phyloP scores from a whole-genome alignment of 129 eudicot genomes.

The Mikania micrantha region DNA sequence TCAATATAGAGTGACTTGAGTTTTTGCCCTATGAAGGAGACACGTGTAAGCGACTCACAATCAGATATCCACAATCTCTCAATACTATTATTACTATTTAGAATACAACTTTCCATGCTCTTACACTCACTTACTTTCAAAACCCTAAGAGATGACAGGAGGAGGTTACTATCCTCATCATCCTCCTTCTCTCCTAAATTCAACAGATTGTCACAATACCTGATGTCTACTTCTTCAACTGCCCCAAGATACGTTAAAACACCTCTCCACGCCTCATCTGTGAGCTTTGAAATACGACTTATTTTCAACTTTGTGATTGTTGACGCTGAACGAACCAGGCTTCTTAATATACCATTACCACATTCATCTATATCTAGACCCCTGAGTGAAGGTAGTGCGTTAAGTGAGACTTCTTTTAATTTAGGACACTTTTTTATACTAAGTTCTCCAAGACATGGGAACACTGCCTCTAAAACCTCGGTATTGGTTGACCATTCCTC shows the following conservation, averaged over 20 bases:
- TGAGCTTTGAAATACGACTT: neutral
- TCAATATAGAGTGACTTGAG: neutral
- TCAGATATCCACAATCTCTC: fast-evolving
- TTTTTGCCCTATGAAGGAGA: neutral
- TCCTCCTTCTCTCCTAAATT: constrained; percentile 11
- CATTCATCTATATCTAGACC: neutral
- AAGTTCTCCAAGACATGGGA: constrained; percentile 4
- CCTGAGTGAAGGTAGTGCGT: neutral
- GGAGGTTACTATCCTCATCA: neutral
- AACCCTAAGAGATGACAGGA: neutral
- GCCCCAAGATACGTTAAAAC: neutral
- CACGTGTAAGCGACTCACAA: neutral
- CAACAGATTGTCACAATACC: neutral
- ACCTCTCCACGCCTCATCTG: neutral
- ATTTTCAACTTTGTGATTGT: neutral
- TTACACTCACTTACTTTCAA: neutral
- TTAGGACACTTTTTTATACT: neutral
- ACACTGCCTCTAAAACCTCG: neutral
- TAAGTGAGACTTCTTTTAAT: neutral
- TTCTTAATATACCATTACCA: neutral
- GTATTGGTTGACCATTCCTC: too few relatives aligned
- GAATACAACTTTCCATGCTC: neutral
- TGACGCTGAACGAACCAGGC: neutral
- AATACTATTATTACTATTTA: neutral
- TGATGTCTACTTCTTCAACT: neutral